A percentile compares a stretch with the other conserved stretches of the same genome.
Evolutionary conservation across 176 grass and related monocot species (phyloP).

Genomic region (Alopecurus myosuroides): DNA sequence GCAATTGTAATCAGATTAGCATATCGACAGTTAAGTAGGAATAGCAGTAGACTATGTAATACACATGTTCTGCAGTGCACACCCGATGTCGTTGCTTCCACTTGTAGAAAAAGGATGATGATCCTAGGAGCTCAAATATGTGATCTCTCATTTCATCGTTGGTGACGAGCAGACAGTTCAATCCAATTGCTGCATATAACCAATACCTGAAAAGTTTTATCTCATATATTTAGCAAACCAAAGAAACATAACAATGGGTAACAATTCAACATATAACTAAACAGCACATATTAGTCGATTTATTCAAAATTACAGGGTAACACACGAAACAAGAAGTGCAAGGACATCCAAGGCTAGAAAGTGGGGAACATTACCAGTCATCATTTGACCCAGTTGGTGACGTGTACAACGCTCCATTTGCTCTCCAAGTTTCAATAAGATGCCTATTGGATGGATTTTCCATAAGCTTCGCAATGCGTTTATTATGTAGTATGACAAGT

Average conservation of each 20-base stretch:
- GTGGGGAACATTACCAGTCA: slow-evolving; percentile 59
- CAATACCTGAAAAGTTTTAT: slow-evolving; percentile 66
- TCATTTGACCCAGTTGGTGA: slow-evolving; percentile 92
- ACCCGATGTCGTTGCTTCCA: slow-evolving; percentile 91
- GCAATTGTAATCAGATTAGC: slow-evolving; percentile 1
- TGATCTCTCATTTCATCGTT: slow-evolving; percentile 99
- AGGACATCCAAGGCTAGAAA: background rate
- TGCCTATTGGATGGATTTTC: slow-evolving; percentile 66
- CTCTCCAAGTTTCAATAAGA: slow-evolving; percentile 76
- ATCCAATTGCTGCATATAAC: slow-evolving; percentile 81
- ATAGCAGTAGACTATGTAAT: background rate
- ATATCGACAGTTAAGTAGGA: slow-evolving; percentile 5
- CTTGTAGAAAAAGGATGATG: slow-evolving; percentile 65
- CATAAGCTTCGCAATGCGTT: slow-evolving; percentile 59
- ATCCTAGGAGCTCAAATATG: slow-evolving; percentile 89
- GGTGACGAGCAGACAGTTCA: slow-evolving; percentile 79
- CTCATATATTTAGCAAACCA: background rate
- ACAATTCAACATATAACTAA: background rate
- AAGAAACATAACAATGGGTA: background rate
- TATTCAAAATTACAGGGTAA: background rate
- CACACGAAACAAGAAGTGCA: slow-evolving; percentile 11
- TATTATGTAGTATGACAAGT: slow-evolving; percentile 76
- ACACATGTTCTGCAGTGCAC: background rate
- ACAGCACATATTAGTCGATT: background rate
- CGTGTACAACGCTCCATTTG: slow-evolving; percentile 58